Evolutionary conservation across 1,139 yeast genomes (phyloP), one percentile per base, ranked within the genome.

Genomic region (Candida pseudoviswanathii): DNA sequence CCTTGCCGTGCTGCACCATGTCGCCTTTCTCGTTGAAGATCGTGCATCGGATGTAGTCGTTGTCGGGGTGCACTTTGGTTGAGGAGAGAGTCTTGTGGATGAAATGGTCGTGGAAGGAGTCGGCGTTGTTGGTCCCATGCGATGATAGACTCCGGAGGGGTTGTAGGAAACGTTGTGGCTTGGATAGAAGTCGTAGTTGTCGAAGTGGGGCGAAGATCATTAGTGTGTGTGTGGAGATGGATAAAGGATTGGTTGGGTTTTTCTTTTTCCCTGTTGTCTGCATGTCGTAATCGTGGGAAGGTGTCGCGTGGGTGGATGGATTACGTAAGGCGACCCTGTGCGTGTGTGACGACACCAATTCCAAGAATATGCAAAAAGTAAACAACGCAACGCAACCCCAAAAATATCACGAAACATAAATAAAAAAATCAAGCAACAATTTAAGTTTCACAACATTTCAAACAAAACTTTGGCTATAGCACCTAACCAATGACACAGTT

Each of bases 11-110:
- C 25, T 66, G 64, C 3, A 67, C 63, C 54, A 76, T 68, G 36
- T 69, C 65, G 2, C 81, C 81, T 3, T 58, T 46, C 4, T 54
- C 47, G 52, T 75, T 65, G 49, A 75, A 75, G 11, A 73, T 66
- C 0, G 97, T 89, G 59, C 97, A 91, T 52, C 86, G 55, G 24
- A 77, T 69, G 46, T 55, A 58, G 36, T 70, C 75, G 43, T 58
- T 65, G 27, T 63, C 73, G 10, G 31, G 25, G 3, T 53, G 42
- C 40, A 46, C 33, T 45, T 54, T 54, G 29, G 54, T 45, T 25
- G 48, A 41, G 11, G 52, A 47, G 6, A 55, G 44, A 21, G 56
- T 49, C 37, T 55, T 55, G 38, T 46, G 53, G 9, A 55, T 55
- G 37, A 52, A 54, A 11, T 54, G 45, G 37, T 55, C 57, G 22